Percentiles rank a stretch among this genome's conserved stretches.
phyloP scores from a whole-genome alignment of 129 eudicot species.

The Sambucus nigra region DNA sequence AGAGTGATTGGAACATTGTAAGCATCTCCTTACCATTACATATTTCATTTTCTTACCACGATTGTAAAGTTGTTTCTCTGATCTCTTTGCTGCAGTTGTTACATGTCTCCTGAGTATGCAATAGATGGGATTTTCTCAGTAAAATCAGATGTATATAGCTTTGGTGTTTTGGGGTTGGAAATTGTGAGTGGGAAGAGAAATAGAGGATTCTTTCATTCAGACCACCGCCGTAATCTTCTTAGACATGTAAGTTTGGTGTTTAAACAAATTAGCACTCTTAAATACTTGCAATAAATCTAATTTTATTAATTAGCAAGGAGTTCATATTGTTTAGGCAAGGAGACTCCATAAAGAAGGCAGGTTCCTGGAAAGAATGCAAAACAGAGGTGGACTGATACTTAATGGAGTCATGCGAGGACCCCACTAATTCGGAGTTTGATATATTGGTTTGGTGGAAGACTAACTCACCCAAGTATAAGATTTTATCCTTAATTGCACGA shows the following conservation, averaged over 20 bases:
- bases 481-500: no score
- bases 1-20: constrained; percentile 43
- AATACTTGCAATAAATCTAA: background rate
- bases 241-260: constrained; percentile 28
- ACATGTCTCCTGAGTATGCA: constrained; percentile 41
- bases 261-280: background rate
- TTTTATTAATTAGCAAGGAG: background rate
- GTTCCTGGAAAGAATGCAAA: no score
- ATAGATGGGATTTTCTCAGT: constrained; percentile 24
- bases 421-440: no score
- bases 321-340: constrained; percentile 28
- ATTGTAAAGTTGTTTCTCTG: background rate
- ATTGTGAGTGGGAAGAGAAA: constrained; percentile 27
- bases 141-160: constrained; percentile 33
- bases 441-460: no score
- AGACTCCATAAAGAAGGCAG: constrained; percentile 28
- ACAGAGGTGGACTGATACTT: no score
- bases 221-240: constrained; percentile 26
- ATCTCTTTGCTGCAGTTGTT: constrained; percentile 19
- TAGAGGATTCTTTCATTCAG: constrained; percentile 24
- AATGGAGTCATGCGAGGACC: no score
- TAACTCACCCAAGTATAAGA: no score
- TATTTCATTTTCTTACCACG: background rate
- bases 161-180: constrained; percentile 30
- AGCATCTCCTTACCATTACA: background rate